A percentile compares a stretch with the other conserved stretches of the same genome.
Conservation (phyloP, 2,329 filamentous ascomycete species). For the Beauveria bassiana region DNA sequence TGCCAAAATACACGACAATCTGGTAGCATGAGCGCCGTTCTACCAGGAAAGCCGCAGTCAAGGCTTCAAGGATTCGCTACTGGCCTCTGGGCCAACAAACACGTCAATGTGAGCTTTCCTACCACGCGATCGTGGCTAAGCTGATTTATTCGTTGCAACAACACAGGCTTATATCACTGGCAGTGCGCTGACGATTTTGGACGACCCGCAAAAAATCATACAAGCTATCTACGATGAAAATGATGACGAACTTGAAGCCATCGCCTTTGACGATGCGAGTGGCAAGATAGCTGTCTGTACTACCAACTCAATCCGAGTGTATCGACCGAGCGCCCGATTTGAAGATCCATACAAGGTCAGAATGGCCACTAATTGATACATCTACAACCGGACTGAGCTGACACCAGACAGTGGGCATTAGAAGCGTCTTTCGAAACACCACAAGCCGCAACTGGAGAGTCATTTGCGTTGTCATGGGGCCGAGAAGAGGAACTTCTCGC, state of each 20-base stretch:
- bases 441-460: conserved; percentile 24
- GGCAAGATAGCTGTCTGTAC: conserved; percentile 81
- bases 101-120: conserved; percentile 56
- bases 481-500: conserved; percentile 76
- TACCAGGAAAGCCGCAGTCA: conserved; percentile 70
- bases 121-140: conserved; percentile 9
- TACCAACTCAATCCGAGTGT: conserved; percentile 60
- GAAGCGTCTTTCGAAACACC: conserved; percentile 51
- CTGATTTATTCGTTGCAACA: conserved; percentile 7
- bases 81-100: conserved; percentile 63
- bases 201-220: conserved; percentile 63
- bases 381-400: conserved; percentile 14
- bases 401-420: conserved; percentile 46
- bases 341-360: conserved; percentile 68
- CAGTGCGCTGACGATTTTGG: conserved; percentile 76
- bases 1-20: conserved; percentile 8
- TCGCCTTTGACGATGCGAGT: conserved; percentile 71
- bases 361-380: conserved; percentile 12
- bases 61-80: conserved; percentile 71
- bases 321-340: conserved; percentile 63
- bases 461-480: conserved; percentile 70
- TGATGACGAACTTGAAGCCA: conserved; percentile 57
- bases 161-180: conserved; percentile 79
- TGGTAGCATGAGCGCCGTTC: conserved; percentile 65
- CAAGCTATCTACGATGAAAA: conserved; percentile 92